phyloP scores from a whole-genome alignment of 805 yeast genomes.

The Candida taoyuanica region DNA sequence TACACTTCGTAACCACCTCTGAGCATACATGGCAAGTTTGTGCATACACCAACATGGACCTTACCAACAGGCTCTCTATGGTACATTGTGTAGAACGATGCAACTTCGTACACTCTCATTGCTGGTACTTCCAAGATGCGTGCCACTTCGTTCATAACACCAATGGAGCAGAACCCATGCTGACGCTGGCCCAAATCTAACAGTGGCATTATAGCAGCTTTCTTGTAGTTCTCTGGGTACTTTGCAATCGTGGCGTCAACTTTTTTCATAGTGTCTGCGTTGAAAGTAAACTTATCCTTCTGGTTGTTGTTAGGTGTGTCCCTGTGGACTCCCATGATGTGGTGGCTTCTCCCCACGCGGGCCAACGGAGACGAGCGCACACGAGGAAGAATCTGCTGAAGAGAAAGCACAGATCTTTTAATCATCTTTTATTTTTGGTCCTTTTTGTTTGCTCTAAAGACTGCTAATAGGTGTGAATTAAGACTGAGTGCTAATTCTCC shows the following conservation, averaged over 20 bases:
- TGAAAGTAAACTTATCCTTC: conserved; percentile 67
- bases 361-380: conserved; percentile 1
- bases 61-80: conserved; percentile 84
- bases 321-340: conserved; percentile 53
- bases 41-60: conserved; percentile 78
- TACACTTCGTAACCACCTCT: conserved; percentile 79
- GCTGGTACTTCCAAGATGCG: conserved; percentile 83
- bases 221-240: conserved; percentile 83
- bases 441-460: too few species aligned
- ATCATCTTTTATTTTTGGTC: too few species aligned
- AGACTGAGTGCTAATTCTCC: too few species aligned
- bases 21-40: conserved; percentile 86
- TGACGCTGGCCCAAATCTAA: conserved; percentile 86
- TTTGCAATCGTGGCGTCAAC: conserved; percentile 73
- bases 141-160: conserved; percentile 89
- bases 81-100: conserved; percentile 89
- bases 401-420: background rate
- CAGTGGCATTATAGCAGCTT: conserved; percentile 85
- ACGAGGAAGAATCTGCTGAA: background rate
- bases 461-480: too few species aligned
- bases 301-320: conserved; percentile 65
- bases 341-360: conserved; percentile 13
- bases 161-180: conserved; percentile 76
- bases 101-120: conserved; percentile 91
- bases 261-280: conserved; percentile 53